Evolutionary conservation across 345 rosid genomes (phyloP).

Genomic region (Citrus cavaleriei): DNA sequence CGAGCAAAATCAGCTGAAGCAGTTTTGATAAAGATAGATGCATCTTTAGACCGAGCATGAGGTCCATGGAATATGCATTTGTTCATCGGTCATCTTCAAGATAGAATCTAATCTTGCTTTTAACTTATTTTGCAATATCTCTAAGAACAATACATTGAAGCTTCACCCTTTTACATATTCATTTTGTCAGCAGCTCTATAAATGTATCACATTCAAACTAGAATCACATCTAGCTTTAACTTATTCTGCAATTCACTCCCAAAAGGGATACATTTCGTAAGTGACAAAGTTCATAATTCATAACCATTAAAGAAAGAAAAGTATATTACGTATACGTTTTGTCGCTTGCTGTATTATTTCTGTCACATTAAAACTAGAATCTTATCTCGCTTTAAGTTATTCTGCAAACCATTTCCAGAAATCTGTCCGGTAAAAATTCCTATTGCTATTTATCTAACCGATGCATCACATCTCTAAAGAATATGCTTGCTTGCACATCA

Average conservation of each 20-base stretch:
- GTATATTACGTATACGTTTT: neutral
- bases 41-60: neutral
- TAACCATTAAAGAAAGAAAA: neutral
- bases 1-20: neutral
- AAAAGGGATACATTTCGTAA: neutral
- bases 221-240: slow-evolving; percentile 15
- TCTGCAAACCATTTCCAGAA: slow-evolving; percentile 12
- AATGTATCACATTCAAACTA: slow-evolving; percentile 8
- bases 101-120: slow-evolving; percentile 21
- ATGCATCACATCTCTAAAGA: slow-evolving; percentile 3
- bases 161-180: neutral
- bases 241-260: slow-evolving; percentile 5
- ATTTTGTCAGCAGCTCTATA: slow-evolving; percentile 4
- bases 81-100: slow-evolving; percentile 11
- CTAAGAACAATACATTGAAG: neutral
- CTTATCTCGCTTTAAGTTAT: slow-evolving; percentile 1
- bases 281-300: neutral
- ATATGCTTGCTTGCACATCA: slow-evolving; percentile 4
- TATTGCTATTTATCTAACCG: neutral
- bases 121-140: slow-evolving; percentile 16
- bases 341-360: neutral
- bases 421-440: neutral
- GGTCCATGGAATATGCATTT: slow-evolving; percentile 6
- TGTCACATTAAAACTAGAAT: neutral
- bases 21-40: neutral